Percentiles rank a stretch among this genome's conserved stretches.
Conservation (phyloP, 164 flowering plant species). For the Tetrastigma voinierianum region DNA sequence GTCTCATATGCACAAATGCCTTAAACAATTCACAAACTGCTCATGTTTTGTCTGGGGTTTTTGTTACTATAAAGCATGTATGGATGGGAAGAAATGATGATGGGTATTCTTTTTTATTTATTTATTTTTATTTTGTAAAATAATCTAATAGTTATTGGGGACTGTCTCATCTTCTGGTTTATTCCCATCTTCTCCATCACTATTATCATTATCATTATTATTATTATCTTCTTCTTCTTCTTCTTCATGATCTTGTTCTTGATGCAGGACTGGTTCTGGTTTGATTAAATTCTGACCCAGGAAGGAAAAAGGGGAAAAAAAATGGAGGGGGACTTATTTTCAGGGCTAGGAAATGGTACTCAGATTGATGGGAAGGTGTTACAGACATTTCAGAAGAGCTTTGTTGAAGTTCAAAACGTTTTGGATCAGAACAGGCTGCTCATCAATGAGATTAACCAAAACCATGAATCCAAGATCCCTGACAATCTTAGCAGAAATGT, state of each 20-base stretch:
- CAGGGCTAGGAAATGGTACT: conserved; percentile 40
- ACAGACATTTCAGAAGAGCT: conserved; percentile 61
- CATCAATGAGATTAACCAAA: conserved; percentile 69
- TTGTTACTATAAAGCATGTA: conserved; percentile 6
- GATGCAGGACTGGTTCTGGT: conserved; percentile 24
- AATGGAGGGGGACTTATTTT: conserved; percentile 56
- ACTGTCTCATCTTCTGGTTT: conserved; percentile 10
- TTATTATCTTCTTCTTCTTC: not conserved
- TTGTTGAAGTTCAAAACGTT: conserved; percentile 58
- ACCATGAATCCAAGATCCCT: conserved; percentile 63
- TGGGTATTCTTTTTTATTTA: too few relatives aligned
- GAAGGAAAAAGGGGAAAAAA: not conserved
- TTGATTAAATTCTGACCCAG: conserved; percentile 6
- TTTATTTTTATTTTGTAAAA: conserved; percentile 3
- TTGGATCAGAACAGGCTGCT: conserved; percentile 64
- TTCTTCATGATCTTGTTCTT: conserved; percentile 7
- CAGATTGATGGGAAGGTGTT: conserved; percentile 51
- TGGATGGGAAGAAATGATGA: conserved; percentile 16
- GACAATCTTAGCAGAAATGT: conserved; percentile 64
- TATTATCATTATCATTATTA: too few relatives aligned
- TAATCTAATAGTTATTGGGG: not conserved
- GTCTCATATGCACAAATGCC: conserved; percentile 32
- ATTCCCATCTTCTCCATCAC: too few relatives aligned
- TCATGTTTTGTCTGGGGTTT: conserved; percentile 32
- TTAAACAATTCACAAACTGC: conserved; percentile 25